phyloP scores from a whole-genome alignment of 208 protist species.

The Crithidia mellificae region DNA sequence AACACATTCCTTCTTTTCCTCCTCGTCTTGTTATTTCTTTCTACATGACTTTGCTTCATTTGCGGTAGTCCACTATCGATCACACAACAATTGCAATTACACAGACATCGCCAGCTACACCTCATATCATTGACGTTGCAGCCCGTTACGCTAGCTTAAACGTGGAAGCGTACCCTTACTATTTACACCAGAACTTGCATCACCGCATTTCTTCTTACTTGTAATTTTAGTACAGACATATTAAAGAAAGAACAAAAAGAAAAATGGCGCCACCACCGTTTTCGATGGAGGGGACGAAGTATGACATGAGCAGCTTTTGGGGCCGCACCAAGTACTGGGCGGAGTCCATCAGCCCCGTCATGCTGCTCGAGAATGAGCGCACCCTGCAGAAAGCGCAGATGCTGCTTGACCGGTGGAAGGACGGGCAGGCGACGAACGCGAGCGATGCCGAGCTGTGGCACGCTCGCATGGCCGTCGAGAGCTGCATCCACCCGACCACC shows the following conservation, averaged over 20 bases:
- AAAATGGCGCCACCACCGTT: slow-evolving; percentile 45
- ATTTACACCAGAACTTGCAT: background rate
- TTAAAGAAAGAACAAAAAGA: background rate
- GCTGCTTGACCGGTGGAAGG: slow-evolving; percentile 60
- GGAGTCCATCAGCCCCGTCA: slow-evolving; percentile 78
- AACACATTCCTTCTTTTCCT: too few relatives aligned
- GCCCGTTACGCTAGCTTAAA: background rate
- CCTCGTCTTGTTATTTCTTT: too few relatives aligned
- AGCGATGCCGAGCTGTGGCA: slow-evolving; percentile 81
- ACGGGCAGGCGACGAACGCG: slow-evolving; percentile 27
- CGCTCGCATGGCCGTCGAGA: slow-evolving; percentile 82
- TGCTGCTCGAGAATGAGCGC: slow-evolving; percentile 65
- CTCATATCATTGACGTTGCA: background rate
- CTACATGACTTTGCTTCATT: too few relatives aligned
- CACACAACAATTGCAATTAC: background rate
- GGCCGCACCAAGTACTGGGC: slow-evolving; percentile 88
- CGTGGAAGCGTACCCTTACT: too few relatives aligned
- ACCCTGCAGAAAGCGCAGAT: slow-evolving; percentile 47
- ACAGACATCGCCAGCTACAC: background rate
- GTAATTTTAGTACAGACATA: background rate
- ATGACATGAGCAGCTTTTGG: slow-evolving; percentile 79
- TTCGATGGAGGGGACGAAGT: slow-evolving; percentile 63
- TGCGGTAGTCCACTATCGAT: too few relatives aligned
- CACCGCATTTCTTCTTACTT: background rate
- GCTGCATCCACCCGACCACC: slow-evolving; percentile 91